phyloP scores from a whole-genome alignment of 352 stramenopile genomes.

The Pythium apleroticum region DNA sequence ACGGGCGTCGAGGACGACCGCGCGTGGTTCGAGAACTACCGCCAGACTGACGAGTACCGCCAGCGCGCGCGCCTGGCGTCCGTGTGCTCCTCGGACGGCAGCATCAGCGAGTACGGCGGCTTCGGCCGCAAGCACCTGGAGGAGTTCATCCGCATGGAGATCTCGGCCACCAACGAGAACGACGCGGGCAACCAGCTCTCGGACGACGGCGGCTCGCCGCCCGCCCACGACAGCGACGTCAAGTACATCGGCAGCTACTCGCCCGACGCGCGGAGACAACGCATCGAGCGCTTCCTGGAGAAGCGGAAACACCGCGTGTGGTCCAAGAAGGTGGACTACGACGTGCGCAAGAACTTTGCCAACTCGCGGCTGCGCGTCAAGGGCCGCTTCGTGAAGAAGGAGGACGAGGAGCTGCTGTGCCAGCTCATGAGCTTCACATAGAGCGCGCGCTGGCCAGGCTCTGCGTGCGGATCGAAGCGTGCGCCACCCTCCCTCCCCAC shows the following conservation, averaged over 20 bases:
- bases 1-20: constrained; percentile 70
- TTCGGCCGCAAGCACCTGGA: constrained; percentile 72
- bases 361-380: constrained; percentile 98
- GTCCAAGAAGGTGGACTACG: constrained; percentile 98
- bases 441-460: not conserved
- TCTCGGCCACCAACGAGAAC: constrained; percentile 66
- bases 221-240: constrained; percentile 25
- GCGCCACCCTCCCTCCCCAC: too few relatives aligned
- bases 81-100: constrained; percentile 72
- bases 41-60: constrained; percentile 62
- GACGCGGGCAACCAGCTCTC: constrained; percentile 32
- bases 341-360: constrained; percentile 99
- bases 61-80: constrained; percentile 67
- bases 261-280: constrained; percentile 80
- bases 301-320: constrained; percentile 93
- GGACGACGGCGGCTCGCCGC: constrained; percentile 5
- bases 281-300: constrained; percentile 89
- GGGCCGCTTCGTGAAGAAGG: constrained; percentile 98
- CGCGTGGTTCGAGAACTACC: constrained; percentile 58
- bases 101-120: constrained; percentile 64
- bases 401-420: constrained; percentile 93
- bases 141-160: constrained; percentile 82
- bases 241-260: constrained; percentile 90
- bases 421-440: constrained; percentile 82
- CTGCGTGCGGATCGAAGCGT: not conserved